Base-by-base conservation (phyloP, 768 basidiomycete genomes). In the Suillus clintonianus region DNA sequence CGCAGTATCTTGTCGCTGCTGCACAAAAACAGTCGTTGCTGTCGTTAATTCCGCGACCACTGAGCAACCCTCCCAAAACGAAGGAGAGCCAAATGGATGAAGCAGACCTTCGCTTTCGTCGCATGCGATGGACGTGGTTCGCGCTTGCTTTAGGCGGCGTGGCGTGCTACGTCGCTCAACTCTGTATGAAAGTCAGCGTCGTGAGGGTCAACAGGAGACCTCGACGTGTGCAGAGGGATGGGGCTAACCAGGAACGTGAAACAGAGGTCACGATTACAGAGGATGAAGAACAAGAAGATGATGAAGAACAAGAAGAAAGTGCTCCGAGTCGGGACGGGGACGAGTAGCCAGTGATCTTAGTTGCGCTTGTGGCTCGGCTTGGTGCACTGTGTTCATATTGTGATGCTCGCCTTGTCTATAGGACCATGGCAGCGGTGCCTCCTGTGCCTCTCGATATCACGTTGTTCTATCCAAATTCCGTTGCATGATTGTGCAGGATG, bases 91-190 rank as follows among this genome's bases (percentile, higher is more conserved):
- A 64, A 45, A 36, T 62, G 27, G 77, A 78, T 42, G 67, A 69
- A 22, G 83, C 84, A 34, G 86, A 87, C 42, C 67, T 76, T 47
- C 76, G 81, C 39, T 85, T 81, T 69, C 78, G 75, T 50, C 75
- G 81, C 50, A 81, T 82, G 74, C 80, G 83, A 14, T 86, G 84
- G 83, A 78, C 80, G 1, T 91, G 86, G 75, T 72, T 82, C 24
- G 80, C 81, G 1, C 71, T 83, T 19, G 80, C 80, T 13, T 59
- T 83, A 0, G 83, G 82, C 1, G 77, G 80, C 34, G 66, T 84
- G 2, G 78, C 71, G 36, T 77, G 79, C 15, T 85, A 79, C 65
- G 36, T 83, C 51, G 67, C 69, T 13, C 62, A 61, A 24, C 62
- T 43, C 39, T 62, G 42, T 5, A 55, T 60, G 22, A 32, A 58